Conservation (phyloP, 495 filamentous ascomycete genomes). For the Glarea lozoyensis region DNA sequence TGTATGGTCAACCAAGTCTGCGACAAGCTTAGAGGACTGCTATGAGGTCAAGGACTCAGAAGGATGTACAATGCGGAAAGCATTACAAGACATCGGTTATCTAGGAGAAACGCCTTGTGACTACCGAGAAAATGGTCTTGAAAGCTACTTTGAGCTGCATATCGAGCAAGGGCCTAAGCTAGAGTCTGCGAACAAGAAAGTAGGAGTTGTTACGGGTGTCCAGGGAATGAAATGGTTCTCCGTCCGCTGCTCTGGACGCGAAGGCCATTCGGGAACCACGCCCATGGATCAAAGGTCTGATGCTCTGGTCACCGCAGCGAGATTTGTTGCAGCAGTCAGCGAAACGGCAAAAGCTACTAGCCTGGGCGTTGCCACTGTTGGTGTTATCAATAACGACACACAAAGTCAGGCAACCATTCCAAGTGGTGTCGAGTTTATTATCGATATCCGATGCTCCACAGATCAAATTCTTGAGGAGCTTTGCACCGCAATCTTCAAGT, state of each 20-base stretch:
- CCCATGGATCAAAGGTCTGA: slow-evolving; percentile 49
- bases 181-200: slow-evolving; percentile 46
- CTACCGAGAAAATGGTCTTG: slow-evolving; percentile 55
- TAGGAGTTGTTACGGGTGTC: slow-evolving; percentile 69
- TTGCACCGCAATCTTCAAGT: slow-evolving; percentile 12
- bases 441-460: slow-evolving; percentile 61
- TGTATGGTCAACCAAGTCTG: slow-evolving; percentile 55
- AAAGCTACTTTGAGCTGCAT: slow-evolving; percentile 73
- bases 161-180: slow-evolving; percentile 75
- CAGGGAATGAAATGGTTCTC: slow-evolving; percentile 65
- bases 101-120: slow-evolving; percentile 48
- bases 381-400: slow-evolving; percentile 55
- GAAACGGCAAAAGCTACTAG: slow-evolving; percentile 20
- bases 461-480: slow-evolving; percentile 48
- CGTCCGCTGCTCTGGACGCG: slow-evolving; percentile 52
- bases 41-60: slow-evolving; percentile 43
- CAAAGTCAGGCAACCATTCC: slow-evolving; percentile 69
- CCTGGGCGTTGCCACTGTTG: slow-evolving; percentile 57
- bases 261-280: slow-evolving; percentile 69
- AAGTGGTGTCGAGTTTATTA: slow-evolving; percentile 54
- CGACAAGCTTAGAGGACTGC: slow-evolving; percentile 47
- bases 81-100: slow-evolving; percentile 62
- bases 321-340: slow-evolving; percentile 52
- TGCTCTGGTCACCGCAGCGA: slow-evolving; percentile 55
- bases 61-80: slow-evolving; percentile 48